These are phyloP conservation scores for Avicennia marina DNA, from an alignment of 257 asterid species.

Conservation along the genomic window DNA sequence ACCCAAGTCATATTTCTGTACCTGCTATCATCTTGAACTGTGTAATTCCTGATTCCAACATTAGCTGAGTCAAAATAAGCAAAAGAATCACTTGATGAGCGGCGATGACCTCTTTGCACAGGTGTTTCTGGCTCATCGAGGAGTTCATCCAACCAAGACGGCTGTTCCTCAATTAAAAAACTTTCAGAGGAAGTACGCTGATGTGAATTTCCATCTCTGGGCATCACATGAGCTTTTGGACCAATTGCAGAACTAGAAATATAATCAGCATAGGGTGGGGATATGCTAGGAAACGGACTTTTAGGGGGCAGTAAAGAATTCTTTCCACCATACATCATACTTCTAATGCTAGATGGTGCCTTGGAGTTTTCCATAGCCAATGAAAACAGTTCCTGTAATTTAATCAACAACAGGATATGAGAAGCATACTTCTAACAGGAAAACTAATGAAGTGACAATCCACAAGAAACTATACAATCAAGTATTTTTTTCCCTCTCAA, in stretches of 20 bases:
- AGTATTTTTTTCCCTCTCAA: not conserved
- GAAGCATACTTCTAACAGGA: constrained; percentile 1
- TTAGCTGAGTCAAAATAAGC: constrained; percentile 29
- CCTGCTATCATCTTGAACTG: constrained; percentile 36
- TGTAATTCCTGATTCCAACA: constrained; percentile 21
- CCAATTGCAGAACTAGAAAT: constrained; percentile 35
- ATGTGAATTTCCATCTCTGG: constrained; percentile 35
- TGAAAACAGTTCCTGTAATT: constrained; percentile 26
- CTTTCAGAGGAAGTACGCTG: constrained; percentile 50
- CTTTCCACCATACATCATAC: constrained; percentile 44
- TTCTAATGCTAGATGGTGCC: constrained; percentile 50
- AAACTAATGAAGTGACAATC: not conserved
- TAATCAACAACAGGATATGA: not conserved
- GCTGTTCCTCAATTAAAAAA: constrained; percentile 41
- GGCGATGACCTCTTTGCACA: constrained; percentile 42
- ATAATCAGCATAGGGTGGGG: constrained; percentile 42
- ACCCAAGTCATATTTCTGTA: no score
- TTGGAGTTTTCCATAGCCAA: constrained; percentile 41
- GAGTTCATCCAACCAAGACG: constrained; percentile 57
- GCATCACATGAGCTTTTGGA: constrained; percentile 32
- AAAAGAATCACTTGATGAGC: constrained; percentile 51
- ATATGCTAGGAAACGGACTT: constrained; percentile 58
- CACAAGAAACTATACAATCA: not conserved
- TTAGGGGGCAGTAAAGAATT: constrained; percentile 67
- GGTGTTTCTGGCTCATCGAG: constrained; percentile 54